phyloP scores from a whole-genome alignment of 2,329 filamentous ascomycete species.

The Dothidotthia symphoricarpi region DNA sequence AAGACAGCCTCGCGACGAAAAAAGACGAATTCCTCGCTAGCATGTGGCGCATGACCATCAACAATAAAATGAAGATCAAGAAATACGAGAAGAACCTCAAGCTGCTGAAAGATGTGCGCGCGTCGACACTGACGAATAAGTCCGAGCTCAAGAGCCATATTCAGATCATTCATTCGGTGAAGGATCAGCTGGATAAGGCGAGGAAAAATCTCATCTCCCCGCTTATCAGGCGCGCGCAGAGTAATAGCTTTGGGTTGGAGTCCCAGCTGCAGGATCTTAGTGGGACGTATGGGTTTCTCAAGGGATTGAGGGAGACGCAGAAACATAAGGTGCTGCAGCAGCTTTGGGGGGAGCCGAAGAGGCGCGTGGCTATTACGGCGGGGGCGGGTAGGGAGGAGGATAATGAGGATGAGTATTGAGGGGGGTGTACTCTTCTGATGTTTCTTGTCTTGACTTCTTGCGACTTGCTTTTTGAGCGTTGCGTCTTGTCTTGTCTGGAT shows the following conservation, averaged over 20 bases:
- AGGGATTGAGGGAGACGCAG: conserved; percentile 72
- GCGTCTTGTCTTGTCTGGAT: no score
- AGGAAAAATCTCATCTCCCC: conserved; percentile 81
- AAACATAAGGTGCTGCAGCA: conserved; percentile 81
- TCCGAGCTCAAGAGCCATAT: conserved; percentile 83
- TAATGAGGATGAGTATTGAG: conserved; percentile 19
- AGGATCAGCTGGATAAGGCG: conserved; percentile 82
- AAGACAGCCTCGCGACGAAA: conserved; percentile 73
- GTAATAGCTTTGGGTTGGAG: conserved; percentile 70
- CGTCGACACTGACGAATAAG: conserved; percentile 84
- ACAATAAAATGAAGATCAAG: conserved; percentile 70
- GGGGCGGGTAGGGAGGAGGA: conserved; percentile 16
- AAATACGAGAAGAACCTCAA: conserved; percentile 91
- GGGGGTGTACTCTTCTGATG: no score
- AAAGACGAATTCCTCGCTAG: conserved; percentile 79
- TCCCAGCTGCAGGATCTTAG: conserved; percentile 83
- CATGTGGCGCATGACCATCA: conserved; percentile 83
- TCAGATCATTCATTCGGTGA: conserved; percentile 75
- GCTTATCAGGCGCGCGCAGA: conserved; percentile 68
- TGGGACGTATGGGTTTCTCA: conserved; percentile 75
- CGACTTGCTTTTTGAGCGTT: no score
- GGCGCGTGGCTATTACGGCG: conserved; percentile 28
- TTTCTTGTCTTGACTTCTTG: neutral
- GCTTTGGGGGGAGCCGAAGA: conserved; percentile 51
- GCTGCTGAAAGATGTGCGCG: conserved; percentile 73